Evolutionary conservation across 495 filamentous ascomycete genomes (phyloP).

Genomic region (Aspergillus cavernicola): DNA sequence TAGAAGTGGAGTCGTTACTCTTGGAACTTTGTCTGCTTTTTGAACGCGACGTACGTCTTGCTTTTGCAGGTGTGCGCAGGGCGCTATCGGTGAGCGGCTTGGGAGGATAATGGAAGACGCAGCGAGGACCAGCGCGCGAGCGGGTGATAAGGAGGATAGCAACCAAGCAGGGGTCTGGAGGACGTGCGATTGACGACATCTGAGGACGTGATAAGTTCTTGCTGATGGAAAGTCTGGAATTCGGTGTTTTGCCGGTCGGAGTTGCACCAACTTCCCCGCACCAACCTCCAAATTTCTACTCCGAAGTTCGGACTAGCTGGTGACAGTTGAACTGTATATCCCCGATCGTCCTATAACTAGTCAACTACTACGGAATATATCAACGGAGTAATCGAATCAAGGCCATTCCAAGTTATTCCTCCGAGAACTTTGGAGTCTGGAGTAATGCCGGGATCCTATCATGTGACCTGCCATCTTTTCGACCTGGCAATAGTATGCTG

Average conservation of each 20-base stretch:
- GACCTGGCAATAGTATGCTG: too few relatives aligned
- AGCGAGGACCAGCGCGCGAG: constrained; percentile 73
- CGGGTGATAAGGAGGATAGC: constrained; percentile 78
- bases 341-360: too few relatives aligned
- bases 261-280: constrained; percentile 1
- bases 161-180: constrained; percentile 62
- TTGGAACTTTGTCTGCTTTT: constrained; percentile 22
- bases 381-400: too few relatives aligned
- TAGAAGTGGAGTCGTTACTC: constrained; percentile 43
- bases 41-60: constrained; percentile 33
- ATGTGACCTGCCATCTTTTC: too few relatives aligned
- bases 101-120: constrained; percentile 90
- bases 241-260: constrained; percentile 11
- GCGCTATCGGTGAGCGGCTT: constrained; percentile 49
- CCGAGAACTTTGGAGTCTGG: too few relatives aligned
- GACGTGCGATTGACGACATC: constrained; percentile 50
- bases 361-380: too few relatives aligned
- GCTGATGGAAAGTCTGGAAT: neutral
- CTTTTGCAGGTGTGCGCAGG: constrained; percentile 31
- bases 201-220: constrained; percentile 1
- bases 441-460: too few relatives aligned
- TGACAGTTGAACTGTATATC: too few relatives aligned
- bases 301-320: too few relatives aligned
- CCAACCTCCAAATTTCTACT: neutral
- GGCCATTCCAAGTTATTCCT: too few relatives aligned